Evolutionary conservation across 2,329 filamentous ascomycete species (phyloP).

Genomic region (Trichoderma semiorbis): DNA sequence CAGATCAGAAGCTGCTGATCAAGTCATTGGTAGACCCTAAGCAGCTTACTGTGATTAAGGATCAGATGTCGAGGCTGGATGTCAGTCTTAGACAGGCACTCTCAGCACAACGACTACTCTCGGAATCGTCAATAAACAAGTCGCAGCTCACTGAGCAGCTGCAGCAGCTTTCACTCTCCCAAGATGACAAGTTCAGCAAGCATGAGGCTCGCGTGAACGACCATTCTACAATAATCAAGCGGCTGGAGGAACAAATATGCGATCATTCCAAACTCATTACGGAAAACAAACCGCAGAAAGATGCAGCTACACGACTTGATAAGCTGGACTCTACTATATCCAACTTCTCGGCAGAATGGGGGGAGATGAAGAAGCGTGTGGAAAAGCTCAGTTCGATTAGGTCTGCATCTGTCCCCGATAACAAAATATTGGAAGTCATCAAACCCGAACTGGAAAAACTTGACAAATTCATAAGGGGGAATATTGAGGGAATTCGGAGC

Average conservation of each 20-base stretch:
- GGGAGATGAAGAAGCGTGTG: background rate
- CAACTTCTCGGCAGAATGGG: background rate
- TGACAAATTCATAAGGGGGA: background rate
- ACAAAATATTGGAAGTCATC: background rate
- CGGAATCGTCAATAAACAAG: background rate
- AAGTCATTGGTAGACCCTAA: background rate
- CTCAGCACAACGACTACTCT: background rate
- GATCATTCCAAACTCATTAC: background rate
- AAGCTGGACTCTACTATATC: background rate
- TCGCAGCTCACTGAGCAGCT: background rate
- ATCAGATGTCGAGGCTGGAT: background rate
- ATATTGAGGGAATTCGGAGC: background rate
- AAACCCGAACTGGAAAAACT: background rate
- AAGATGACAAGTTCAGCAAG: background rate
- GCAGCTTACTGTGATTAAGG: background rate
- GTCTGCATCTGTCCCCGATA: background rate
- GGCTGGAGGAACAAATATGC: background rate
- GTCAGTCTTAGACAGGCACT: background rate
- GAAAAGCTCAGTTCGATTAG: background rate
- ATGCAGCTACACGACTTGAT: background rate
- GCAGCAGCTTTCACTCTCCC: background rate
- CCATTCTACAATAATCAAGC: background rate
- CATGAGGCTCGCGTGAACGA: background rate
- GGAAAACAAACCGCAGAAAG: background rate
- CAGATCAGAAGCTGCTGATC: background rate